Conservation (phyloP, 768 basidiomycete species). For the Amanita thiersii region DNA sequence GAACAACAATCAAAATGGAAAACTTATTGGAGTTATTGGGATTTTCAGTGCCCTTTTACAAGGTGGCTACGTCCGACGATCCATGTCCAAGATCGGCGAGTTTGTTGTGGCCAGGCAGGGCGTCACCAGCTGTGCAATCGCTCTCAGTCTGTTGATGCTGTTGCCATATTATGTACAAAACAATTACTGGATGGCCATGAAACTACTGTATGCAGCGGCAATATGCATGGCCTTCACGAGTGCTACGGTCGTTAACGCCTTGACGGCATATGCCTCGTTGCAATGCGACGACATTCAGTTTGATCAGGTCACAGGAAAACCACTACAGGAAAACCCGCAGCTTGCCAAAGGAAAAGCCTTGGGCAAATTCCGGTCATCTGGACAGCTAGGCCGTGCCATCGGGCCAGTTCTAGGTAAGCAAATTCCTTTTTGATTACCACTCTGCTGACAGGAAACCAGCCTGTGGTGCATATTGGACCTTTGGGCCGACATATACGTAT, state of each 20-base stretch:
- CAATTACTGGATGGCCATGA: conserved; percentile 35
- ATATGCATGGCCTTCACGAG: conserved; percentile 88
- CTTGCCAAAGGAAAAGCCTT: conserved; percentile 81
- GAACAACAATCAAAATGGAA: conserved; percentile 84
- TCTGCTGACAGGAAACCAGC: conserved; percentile 35
- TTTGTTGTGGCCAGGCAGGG: conserved; percentile 80
- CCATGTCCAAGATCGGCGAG: conserved; percentile 68
- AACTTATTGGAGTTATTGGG: conserved; percentile 81
- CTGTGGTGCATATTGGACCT: conserved; percentile 84
- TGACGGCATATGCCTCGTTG: conserved; percentile 86
- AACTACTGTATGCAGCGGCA: conserved; percentile 60
- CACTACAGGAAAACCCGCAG: conserved; percentile 46
- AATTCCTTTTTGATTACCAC: conserved; percentile 9
- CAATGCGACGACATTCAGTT: conserved; percentile 73
- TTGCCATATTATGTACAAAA: conserved; percentile 50
- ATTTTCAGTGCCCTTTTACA: conserved; percentile 85
- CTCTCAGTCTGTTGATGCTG: conserved; percentile 61
- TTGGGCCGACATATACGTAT: conserved; percentile 78
- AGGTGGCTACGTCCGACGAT: conserved; percentile 89
- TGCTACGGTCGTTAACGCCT: conserved; percentile 89
- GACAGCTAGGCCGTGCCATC: conserved; percentile 88
- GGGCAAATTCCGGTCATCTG: conserved; percentile 84
- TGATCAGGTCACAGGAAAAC: conserved; percentile 50
- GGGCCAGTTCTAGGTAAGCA: conserved; percentile 81
- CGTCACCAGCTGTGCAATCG: conserved; percentile 61